phyloP scores from a whole-genome alignment of 73 alveolate genomes.

The Paramecium octaurelia region DNA sequence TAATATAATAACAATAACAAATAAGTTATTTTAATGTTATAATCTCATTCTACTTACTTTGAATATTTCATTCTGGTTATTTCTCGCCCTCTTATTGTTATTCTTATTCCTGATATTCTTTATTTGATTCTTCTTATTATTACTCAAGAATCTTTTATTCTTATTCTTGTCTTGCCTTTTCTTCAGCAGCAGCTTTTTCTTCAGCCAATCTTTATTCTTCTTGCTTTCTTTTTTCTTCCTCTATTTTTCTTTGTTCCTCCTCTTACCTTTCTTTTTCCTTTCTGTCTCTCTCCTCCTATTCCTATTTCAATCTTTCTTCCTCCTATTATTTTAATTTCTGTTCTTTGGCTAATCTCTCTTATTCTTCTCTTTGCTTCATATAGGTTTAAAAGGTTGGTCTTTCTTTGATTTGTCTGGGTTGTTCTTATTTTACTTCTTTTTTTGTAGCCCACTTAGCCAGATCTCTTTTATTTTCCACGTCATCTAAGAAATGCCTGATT shows the following conservation, averaged over 20 bases:
- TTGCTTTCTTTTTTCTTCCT: neutral
- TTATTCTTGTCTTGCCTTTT: neutral
- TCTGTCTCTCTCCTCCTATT: neutral
- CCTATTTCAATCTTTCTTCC: neutral
- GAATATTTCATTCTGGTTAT: neutral
- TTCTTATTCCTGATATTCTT: neutral
- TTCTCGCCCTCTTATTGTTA: neutral
- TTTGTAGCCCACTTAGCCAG: neutral
- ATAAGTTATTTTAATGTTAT: neutral
- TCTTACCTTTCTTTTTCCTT: slow-evolving; percentile 10
- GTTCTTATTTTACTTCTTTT: slow-evolving; percentile 7
- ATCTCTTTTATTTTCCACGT: slow-evolving; percentile 34
- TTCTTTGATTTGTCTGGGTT: slow-evolving; percentile 8
- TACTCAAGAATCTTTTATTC: neutral
- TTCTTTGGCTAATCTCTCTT: slow-evolving; percentile 30
- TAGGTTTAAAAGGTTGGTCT: slow-evolving; percentile 20
- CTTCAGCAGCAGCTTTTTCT: slow-evolving; percentile 1
- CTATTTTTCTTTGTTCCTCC: slow-evolving; percentile 1
- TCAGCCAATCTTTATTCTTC: slow-evolving; percentile 21
- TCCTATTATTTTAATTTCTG: neutral
- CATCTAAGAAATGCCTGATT: neutral
- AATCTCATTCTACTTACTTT: neutral
- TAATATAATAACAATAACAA: neutral
- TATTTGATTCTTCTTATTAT: neutral
- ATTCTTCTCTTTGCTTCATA: slow-evolving; percentile 45